These are phyloP conservation scores for Coprinopsis sp. DNA, from an alignment of 768 basidiomycete genomes.

Conservation along the genomic window DNA sequence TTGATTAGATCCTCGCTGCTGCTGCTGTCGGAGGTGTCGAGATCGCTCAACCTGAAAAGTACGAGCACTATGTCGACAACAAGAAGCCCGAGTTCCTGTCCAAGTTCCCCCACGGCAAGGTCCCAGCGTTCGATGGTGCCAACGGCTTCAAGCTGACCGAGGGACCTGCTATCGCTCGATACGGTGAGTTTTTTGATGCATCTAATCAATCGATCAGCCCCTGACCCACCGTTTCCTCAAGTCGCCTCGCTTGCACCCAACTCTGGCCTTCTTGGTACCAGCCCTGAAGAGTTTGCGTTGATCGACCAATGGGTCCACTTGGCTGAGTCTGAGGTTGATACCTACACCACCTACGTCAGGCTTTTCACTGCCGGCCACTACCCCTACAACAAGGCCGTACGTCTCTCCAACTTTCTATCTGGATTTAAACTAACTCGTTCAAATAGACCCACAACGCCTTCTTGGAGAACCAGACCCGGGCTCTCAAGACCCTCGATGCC, in stretches of 20 bases:
- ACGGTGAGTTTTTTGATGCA: slow-evolving; percentile 63
- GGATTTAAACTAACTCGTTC: neutral
- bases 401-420: slow-evolving; percentile 19
- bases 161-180: slow-evolving; percentile 75
- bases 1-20: slow-evolving; percentile 43
- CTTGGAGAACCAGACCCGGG: slow-evolving; percentile 48
- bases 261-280: slow-evolving; percentile 67
- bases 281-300: slow-evolving; percentile 61
- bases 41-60: slow-evolving; percentile 47
- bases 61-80: slow-evolving; percentile 63
- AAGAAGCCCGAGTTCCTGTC: slow-evolving; percentile 61
- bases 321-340: slow-evolving; percentile 59
- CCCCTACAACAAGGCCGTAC: slow-evolving; percentile 81
- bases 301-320: slow-evolving; percentile 86
- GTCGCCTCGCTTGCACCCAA: slow-evolving; percentile 78
- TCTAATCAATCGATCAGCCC: slow-evolving; percentile 29
- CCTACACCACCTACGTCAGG: slow-evolving; percentile 31
- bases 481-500: slow-evolving; percentile 64
- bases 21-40: slow-evolving; percentile 59
- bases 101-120: slow-evolving; percentile 80
- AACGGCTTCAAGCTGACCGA: slow-evolving; percentile 82
- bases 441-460: slow-evolving; percentile 53
- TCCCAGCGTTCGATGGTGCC: slow-evolving; percentile 74
- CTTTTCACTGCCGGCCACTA: slow-evolving; percentile 43
- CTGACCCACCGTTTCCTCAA: slow-evolving; percentile 28